Evolutionary conservation across 371 early-diverging fungal species (phyloP).

Genomic region (Amoeboaphelidium protococcarum): DNA sequence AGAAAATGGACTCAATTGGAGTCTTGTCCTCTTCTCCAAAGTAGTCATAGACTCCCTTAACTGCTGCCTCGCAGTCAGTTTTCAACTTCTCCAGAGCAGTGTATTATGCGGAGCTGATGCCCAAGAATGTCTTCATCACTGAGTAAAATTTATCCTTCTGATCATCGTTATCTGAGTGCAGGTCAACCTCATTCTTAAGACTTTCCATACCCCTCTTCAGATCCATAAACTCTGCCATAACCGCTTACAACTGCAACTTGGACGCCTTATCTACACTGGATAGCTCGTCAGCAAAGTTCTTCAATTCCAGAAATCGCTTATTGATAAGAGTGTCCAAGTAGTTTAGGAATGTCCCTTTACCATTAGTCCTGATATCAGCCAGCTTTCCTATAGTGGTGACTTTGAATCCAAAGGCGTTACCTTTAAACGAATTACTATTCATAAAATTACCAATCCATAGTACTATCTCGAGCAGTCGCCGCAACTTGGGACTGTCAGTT

Average conservation of each 20-base stretch:
- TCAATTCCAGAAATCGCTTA: constrained; percentile 18
- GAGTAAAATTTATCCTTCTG: too few relatives aligned
- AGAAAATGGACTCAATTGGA: not conserved
- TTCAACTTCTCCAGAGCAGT: too few relatives aligned
- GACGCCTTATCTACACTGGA: not conserved
- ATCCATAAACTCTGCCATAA: too few relatives aligned
- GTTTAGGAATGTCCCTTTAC: constrained; percentile 17
- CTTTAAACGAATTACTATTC: constrained; percentile 23
- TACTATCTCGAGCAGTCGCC: constrained; percentile 18
- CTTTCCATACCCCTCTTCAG: too few relatives aligned
- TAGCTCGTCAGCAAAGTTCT: not conserved
- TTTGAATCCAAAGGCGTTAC: constrained; percentile 27
- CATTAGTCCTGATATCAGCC: constrained; percentile 6
- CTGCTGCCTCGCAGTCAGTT: too few relatives aligned
- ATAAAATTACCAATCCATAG: constrained; percentile 27
- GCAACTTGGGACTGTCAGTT: constrained; percentile 13
- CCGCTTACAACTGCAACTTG: too few relatives aligned
- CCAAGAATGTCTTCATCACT: too few relatives aligned
- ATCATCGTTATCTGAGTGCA: too few relatives aligned
- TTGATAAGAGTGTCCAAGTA: constrained; percentile 18
- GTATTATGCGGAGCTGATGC: too few relatives aligned
- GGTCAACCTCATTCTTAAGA: too few relatives aligned
- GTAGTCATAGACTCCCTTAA: too few relatives aligned
- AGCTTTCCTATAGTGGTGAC: constrained; percentile 24
- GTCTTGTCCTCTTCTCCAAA: not conserved